These are phyloP conservation scores for Melastoma candidum DNA, from an alignment of 441 rosid genomes.

Conservation along the genomic window DNA sequence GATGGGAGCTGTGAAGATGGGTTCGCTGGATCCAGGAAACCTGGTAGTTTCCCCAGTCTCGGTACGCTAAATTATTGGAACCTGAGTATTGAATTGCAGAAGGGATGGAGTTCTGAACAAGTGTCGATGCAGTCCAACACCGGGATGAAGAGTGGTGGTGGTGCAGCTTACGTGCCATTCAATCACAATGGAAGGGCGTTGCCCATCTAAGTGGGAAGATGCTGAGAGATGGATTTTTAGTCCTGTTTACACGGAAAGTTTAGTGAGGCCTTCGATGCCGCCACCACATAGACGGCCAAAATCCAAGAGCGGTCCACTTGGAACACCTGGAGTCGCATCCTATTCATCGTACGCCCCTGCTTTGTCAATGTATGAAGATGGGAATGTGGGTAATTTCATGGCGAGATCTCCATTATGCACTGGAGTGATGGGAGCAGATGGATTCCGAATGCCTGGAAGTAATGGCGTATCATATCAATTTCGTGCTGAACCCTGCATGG, in stretches of 20 bases:
- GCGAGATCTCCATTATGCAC: conserved; percentile 72
- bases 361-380: conserved; percentile 47
- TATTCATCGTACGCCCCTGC: conserved; percentile 71
- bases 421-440: conserved; percentile 51
- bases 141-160: conserved; percentile 38
- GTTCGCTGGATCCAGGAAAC: conserved; percentile 35
- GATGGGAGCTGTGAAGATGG: conserved; percentile 39
- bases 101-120: conserved; percentile 96
- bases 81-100: conserved; percentile 50
- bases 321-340: conserved; percentile 80
- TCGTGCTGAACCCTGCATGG: conserved; percentile 64
- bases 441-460: conserved; percentile 28
- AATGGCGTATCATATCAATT: conserved; percentile 32
- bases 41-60: conserved; percentile 76
- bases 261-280: conserved; percentile 32
- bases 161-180: conserved; percentile 42
- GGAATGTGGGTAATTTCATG: conserved; percentile 33
- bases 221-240: conserved; percentile 99
- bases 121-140: conserved; percentile 49
- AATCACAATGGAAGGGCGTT: conserved; percentile 61
- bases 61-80: conserved; percentile 69
- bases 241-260: conserved; percentile 70
- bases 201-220: conserved; percentile 94
- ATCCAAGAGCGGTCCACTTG: conserved; percentile 96
- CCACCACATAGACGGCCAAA: conserved; percentile 63